Evolutionary conservation across 2,329 filamentous ascomycete genomes (phyloP), one percentile per base, ranked within the genome.

Genomic region (Aureobasidium zeae): DNA sequence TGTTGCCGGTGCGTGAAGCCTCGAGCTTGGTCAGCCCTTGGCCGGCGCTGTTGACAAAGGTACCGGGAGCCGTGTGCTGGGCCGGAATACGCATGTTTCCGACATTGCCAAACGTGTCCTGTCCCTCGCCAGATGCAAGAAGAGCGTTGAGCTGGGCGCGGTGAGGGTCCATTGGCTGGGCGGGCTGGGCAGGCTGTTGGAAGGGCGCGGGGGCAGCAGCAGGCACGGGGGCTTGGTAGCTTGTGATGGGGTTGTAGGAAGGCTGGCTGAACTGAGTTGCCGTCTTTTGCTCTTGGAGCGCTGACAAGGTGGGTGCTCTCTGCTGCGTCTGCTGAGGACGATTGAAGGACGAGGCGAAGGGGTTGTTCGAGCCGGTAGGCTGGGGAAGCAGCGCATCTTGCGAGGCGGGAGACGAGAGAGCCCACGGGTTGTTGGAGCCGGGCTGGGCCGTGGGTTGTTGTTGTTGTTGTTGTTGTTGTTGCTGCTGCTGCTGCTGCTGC

Each of bases 31-130:
- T 77, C 46, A 85, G 67, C n/a, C 86, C 85, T 26, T 82, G 72
- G 37, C 91, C 91, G 5, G 91, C 87, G 48, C 86, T 94, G 67
- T 98, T 98, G 66, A 98, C 82, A 61, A 96, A 98, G 0, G 85
- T 93, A 19, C 89, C 91, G 0, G 91, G 91, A 1, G 91, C 87
- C 0, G 91, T 98, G 63, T 98, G 91, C 61, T 98, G 91, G 2
- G 91, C 81, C 1, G 91, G 91, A 51, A 98, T 94, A 63, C 91
- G 87, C 34, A 94, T 73, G 51, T 96, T 86, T 53, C 91, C 91
- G n/a, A 86, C 86, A 62, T 98, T 98, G 52, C 91, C 91, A 61
- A 93, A 98, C 0, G 91, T 98, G 60, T 98, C 91, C 70, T 93
- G 84, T 17, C 91, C 91, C 46, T 98, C 91, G 51, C 91, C 88